phyloP scores from a whole-genome alignment of 352 stramenopile genomes.

The Phytophthora chlamydospora region DNA sequence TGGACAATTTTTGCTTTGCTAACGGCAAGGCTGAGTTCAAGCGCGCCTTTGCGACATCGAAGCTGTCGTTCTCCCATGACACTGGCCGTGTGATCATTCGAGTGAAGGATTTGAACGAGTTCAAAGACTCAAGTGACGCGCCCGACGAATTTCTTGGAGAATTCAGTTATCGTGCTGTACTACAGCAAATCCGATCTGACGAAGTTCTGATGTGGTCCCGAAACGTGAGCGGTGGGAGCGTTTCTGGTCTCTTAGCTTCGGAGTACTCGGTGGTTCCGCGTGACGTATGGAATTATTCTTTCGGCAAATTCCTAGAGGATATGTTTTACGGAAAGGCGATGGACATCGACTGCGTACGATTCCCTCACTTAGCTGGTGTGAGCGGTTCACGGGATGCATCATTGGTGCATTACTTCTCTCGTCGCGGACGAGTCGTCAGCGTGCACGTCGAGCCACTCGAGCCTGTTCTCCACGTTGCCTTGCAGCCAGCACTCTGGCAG shows the following conservation, averaged over 20 bases:
- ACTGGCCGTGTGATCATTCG: conserved; percentile 72
- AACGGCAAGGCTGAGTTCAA: conserved; percentile 78
- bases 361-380: conserved; percentile 64
- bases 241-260: conserved; percentile 39
- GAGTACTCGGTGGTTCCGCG: conserved; percentile 64
- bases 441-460: conserved; percentile 80
- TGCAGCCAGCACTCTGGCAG: conserved; percentile 84
- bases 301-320: conserved; percentile 88
- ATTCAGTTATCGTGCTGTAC: conserved; percentile 63
- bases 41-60: conserved; percentile 75
- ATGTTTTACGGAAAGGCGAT: conserved; percentile 87
- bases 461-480: conserved; percentile 81
- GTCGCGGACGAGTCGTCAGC: conserved; percentile 73
- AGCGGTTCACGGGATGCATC: conserved; percentile 67
- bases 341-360: conserved; percentile 67
- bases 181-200: conserved; percentile 66
- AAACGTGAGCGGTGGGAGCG: conserved; percentile 28
- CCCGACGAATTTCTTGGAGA: conserved; percentile 65
- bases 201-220: conserved; percentile 76
- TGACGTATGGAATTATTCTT: conserved; percentile 87
- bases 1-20: conserved; percentile 82
- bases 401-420: conserved; percentile 82
- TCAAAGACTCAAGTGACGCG: conserved; percentile 65
- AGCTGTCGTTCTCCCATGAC: conserved; percentile 86
- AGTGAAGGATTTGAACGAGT: conserved; percentile 73